Evolutionary conservation across 768 basidiomycete species (phyloP), one percentile per base, ranked within the genome.

Genomic region (Ramaria sp.): DNA sequence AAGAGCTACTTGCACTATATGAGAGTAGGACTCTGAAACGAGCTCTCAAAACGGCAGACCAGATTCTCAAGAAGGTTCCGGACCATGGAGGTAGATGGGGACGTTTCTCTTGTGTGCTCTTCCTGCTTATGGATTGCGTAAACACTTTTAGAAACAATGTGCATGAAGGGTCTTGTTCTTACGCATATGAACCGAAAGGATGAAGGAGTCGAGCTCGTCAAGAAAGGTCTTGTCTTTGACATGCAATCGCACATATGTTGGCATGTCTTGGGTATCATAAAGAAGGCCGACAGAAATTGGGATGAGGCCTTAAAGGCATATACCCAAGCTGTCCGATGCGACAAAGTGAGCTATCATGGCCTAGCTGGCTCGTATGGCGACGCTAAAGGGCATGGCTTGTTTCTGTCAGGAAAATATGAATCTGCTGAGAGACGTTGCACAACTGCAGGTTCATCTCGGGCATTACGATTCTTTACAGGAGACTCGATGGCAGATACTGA

Each of bases 231-330:
- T 60, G 77, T 81, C 41, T 73, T 83, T 45, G 89, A 94, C 69
- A 70, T 89, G 52, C 83, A 79, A 30, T 93, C 90, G 18, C 93
- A 97, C 63, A 97, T 99, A 64, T 86, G 85, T 65, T 98, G 96
- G 94, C 96, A 99, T 69, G 95, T 98, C 59, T 88, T 91, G 65
- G 96, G 92, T 25, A 84, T 99, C 62, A 82, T 96, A 20, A 88
- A 93, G 66, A 91, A 95, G 67, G 85, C 85, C 8, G 88, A 96
- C 66, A 93, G 88, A 69, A 91, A 95, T 64, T 97, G 91, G 62
- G 89, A 90, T 60, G 92, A 94, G 63, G 93, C 96, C 0, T 75
- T 91, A 62, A 88, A 92, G 63, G 93, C 92, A 24, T 98, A 97
- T 67, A 81, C 78, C 1, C 87, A 90, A 71, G 95, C 94, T 2